Percentiles rank a stretch among this genome's conserved stretches.
These are phyloP conservation scores for Alternaria sp. DNA, from an alignment of 2,329 filamentous ascomycete genomes.

Conservation along the genomic window DNA sequence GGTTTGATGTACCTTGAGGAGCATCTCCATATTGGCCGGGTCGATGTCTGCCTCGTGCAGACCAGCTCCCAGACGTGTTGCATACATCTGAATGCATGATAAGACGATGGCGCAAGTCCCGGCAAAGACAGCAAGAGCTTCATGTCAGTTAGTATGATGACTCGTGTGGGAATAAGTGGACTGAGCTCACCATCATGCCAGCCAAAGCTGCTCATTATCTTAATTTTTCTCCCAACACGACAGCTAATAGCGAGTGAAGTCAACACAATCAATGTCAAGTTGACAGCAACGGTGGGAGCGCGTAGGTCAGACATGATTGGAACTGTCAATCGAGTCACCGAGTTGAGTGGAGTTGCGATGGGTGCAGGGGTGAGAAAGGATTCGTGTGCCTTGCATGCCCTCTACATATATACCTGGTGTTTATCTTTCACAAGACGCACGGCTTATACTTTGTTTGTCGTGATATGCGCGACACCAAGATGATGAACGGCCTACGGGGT, in stretches of 20 bases:
- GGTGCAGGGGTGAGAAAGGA: background rate
- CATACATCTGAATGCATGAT: slow-evolving; percentile 31
- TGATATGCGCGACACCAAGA: background rate
- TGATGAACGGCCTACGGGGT: background rate
- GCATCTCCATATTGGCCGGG: slow-evolving; percentile 7
- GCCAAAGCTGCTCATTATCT: slow-evolving; percentile 29
- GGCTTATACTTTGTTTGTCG: background rate
- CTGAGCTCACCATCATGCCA: slow-evolving; percentile 35
- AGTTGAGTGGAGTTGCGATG: background rate
- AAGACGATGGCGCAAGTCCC: slow-evolving; percentile 32
- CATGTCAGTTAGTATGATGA: slow-evolving; percentile 4
- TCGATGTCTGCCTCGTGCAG: slow-evolving; percentile 16
- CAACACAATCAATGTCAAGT: slow-evolving; percentile 31
- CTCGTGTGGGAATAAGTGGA: background rate
- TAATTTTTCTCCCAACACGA: slow-evolving; percentile 28
- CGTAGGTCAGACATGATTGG: slow-evolving; percentile 18
- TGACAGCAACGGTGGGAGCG: slow-evolving; percentile 31
- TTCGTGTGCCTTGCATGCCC: background rate
- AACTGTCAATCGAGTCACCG: background rate
- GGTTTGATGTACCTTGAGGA: slow-evolving; percentile 17
- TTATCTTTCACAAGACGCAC: background rate
- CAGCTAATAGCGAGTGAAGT: slow-evolving; percentile 30
- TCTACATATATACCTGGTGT: background rate
- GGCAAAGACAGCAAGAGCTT: slow-evolving; percentile 32
- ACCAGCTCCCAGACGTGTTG: slow-evolving; percentile 32